Base-by-base conservation (phyloP, 1,284 basidiomycete genomes). In the Singerocomus inundabilis region DNA sequence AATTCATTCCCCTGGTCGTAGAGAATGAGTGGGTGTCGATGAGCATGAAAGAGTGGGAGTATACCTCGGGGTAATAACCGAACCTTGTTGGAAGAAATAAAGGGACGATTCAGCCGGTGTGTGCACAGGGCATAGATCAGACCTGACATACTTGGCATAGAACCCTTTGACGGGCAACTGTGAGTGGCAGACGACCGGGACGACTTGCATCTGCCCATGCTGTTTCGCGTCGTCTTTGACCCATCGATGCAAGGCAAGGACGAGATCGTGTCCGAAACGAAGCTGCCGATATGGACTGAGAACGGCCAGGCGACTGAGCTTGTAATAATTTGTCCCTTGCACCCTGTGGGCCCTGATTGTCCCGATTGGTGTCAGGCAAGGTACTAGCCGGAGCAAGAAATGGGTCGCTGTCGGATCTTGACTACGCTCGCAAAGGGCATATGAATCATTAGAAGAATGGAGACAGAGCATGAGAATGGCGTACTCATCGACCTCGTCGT, bases 401-500 rank as follows among this genome's bases (percentile, higher is more conserved):
- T 91, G 88, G 25, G 78, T 79, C 32, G 85, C 78, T 41, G 65
- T 69, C 51, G 78, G 74, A 70, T 89, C 86, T 54, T 76, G 68
- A 49, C 84, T 86, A 59, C 37, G 13, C 26, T 24, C 31, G 36
- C n/a, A 44, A 55, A 51, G 51, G 53, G 42, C 18, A 49, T 40
- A 54, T 45, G 26, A 28, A 49, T 39, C 6, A 18, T 44, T 25
- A 46, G 37, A 45, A 44, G 26, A 54, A 48, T 48, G 31, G 18
- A 49, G 36, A 36, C 7, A 21, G 13, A 29, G 43, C 48, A 41
- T 39, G 24, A 29, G 11, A 39, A 44, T 49, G 36, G 75, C 82
- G 62, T 57, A 85, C 88, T 79, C 73, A 68, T 91, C 88, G 55
- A 85, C 74, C 67, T 91, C 88, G 9, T 70, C 73, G 39, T 88